Evolutionary conservation across 73 alveolate genomes (phyloP).

Genomic region (Symbiodinium natans): DNA sequence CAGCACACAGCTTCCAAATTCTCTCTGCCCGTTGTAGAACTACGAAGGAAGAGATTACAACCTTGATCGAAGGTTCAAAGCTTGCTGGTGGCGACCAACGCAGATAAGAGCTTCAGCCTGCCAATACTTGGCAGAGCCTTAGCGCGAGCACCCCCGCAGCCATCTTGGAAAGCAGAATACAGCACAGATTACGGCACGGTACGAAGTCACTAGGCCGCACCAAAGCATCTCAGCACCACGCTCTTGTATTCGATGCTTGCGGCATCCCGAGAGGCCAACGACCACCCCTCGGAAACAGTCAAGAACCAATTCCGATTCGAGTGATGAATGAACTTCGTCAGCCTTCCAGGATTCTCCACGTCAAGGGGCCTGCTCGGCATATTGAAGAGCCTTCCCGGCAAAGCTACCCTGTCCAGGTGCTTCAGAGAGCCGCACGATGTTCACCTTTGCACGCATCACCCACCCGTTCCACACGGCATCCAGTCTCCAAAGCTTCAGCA

Average conservation of each 20-base stretch:
- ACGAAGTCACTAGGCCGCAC: no score
- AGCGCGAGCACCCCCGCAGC: background rate
- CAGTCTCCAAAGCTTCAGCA: background rate
- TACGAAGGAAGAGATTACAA: no score
- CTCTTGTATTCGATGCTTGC: slow-evolving; percentile 33
- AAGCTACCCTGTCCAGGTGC: background rate
- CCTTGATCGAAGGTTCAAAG: background rate
- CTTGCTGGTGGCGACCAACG: slow-evolving; percentile 53
- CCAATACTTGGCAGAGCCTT: slow-evolving; percentile 62
- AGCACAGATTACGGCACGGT: no score
- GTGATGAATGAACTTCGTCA: no score
- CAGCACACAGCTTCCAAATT: no score
- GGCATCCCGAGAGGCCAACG: slow-evolving; percentile 69
- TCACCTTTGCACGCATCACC: background rate
- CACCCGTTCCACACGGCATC: background rate
- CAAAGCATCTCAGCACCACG: background rate
- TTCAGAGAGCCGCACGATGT: slow-evolving; percentile 65
- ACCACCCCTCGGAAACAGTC: slow-evolving; percentile 35
- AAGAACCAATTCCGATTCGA: background rate
- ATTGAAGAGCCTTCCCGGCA: slow-evolving; percentile 43
- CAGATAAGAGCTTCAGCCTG: slow-evolving; percentile 37
- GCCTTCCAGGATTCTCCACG: background rate
- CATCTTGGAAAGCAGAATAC: background rate
- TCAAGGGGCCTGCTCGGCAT: slow-evolving; percentile 48
- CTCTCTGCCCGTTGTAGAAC: no score